Evolutionary conservation across 192 early-diverging fungal genomes (phyloP).

Genomic region (Rhizophagus clarus): DNA sequence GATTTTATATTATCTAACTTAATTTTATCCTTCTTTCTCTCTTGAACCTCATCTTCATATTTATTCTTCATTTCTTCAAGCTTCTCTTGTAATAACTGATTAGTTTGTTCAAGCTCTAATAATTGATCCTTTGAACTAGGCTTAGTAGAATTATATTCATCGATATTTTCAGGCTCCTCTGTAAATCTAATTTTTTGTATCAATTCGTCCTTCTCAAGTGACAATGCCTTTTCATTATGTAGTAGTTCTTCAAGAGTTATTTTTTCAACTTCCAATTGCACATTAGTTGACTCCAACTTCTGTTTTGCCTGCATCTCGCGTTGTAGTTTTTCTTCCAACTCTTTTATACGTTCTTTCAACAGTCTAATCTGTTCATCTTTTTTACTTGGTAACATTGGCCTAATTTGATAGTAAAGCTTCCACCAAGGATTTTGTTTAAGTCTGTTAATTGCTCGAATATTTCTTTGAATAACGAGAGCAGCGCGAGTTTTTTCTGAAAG

Average conservation of each 20-base stretch:
- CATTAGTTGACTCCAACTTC: constrained; percentile 58
- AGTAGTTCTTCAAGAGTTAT: constrained; percentile 68
- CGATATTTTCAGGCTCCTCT: constrained; percentile 63
- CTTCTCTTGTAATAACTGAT: constrained; percentile 54
- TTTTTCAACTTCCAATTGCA: constrained; percentile 71
- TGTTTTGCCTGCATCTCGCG: constrained; percentile 61
- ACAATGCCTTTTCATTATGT: constrained; percentile 71
- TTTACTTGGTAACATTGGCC: constrained; percentile 83
- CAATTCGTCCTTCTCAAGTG: constrained; percentile 83
- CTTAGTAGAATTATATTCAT: constrained; percentile 65
- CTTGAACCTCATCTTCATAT: constrained; percentile 63
- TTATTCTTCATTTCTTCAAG: constrained; percentile 63
- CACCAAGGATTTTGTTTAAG: constrained; percentile 96
- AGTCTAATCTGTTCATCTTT: constrained; percentile 81
- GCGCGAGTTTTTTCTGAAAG: constrained; percentile 72
- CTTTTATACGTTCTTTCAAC: constrained; percentile 69
- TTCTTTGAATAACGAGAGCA: constrained; percentile 92
- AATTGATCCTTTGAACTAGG: constrained; percentile 43
- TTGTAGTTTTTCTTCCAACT: constrained; percentile 69
- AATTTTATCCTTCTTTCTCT: constrained; percentile 58
- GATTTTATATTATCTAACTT: constrained; percentile 55
- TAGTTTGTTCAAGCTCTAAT: constrained; percentile 62
- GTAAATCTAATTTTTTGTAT: constrained; percentile 67
- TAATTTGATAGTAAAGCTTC: constrained; percentile 91
- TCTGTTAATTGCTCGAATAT: constrained; percentile 86